phyloP scores from a whole-genome alignment of 257 asterid species.

The Anisodus tanguticus region DNA sequence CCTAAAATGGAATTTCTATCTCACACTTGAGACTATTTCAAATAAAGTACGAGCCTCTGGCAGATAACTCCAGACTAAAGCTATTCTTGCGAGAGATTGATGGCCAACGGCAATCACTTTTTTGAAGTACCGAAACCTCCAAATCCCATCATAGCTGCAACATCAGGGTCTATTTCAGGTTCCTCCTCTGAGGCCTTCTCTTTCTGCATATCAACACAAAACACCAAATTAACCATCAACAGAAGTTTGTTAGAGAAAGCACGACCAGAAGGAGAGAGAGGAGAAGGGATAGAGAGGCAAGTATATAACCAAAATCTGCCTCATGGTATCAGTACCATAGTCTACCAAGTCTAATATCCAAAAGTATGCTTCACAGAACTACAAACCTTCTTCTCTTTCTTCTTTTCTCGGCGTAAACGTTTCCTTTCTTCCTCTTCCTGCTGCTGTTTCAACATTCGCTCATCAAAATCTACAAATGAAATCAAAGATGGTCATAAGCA shows the following conservation, averaged over 20 bases:
- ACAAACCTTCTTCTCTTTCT: conserved; percentile 95
- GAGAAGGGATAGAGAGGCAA: background rate
- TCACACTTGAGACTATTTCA: background rate
- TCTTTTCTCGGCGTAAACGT: conserved; percentile 87
- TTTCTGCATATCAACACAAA: conserved; percentile 52
- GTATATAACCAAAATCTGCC: background rate
- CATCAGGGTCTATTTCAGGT: conserved; percentile 86
- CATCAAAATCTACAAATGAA: conserved; percentile 72
- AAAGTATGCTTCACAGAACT: conserved; percentile 9
- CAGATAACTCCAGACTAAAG: conserved; percentile 24
- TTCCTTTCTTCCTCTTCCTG: conserved; percentile 98
- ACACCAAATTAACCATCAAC: background rate
- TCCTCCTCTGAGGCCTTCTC: conserved; percentile 89
- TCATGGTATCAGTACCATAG: background rate
- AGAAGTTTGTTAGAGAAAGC: conserved; percentile 21
- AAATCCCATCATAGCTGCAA: conserved; percentile 97
- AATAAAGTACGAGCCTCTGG: background rate
- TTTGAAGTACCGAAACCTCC: conserved; percentile 90
- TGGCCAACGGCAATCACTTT: conserved; percentile 48
- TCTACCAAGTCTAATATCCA: background rate
- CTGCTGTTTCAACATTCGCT: conserved; percentile 85
- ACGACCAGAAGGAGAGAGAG: background rate
- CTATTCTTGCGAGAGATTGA: background rate
- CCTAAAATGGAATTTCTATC: conserved; percentile 6
- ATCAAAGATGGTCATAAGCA: conserved; percentile 21